Base-by-base conservation (phyloP, 1,139 yeast genomes). In the Yamadazyma membranifaciens region DNA sequence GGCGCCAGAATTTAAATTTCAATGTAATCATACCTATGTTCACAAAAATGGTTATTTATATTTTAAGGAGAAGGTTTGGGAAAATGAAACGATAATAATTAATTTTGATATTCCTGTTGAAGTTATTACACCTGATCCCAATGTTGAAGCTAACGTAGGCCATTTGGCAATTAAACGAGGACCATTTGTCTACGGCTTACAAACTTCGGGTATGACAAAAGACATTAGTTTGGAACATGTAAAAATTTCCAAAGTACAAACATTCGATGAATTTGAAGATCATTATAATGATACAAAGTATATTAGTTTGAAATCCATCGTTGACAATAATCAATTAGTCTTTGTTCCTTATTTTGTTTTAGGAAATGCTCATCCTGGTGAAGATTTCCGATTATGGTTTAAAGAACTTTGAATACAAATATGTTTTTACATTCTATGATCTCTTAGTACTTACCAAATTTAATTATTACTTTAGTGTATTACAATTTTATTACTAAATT, bases 341-440 rank as follows among this genome's bases (percentile, higher is more conserved):
- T 46, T 52, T 28, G 54, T 52, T 27, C 56, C 56, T 1, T 51
- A 52, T 38, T 52, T 51, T 33, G 49, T 45, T 7, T 49, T 53
- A 6, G 56, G 56, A 4, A 52, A 52, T 45, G 46, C 38, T 9
- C 34, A 40, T 17, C 55, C 55, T 12, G 56, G 55, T 4, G 56
- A 52, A 39, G 54, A 52, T 35, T 52, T 52, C 36, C 39, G 54
- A 37, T 30, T 52, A 3, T 52, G 56, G 56, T 38, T 51, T 20
- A 27, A n/a, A 27, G 30, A 27, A 20, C 5, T 20, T 20, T 20
- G 24, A 20, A 20, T 20, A 20, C 24, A 20, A 7, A 20, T 20
- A 20, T 20, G 24, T 20, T 20, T 20, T 20, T 20, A 20, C 7
- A 6, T 20, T 7, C 24, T 7, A 20, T 6, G 24, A 5, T 20